Evolutionary conservation across 1,284 basidiomycete genomes (phyloP).

Genomic region (Cutaneotrichosporon dermatis): DNA sequence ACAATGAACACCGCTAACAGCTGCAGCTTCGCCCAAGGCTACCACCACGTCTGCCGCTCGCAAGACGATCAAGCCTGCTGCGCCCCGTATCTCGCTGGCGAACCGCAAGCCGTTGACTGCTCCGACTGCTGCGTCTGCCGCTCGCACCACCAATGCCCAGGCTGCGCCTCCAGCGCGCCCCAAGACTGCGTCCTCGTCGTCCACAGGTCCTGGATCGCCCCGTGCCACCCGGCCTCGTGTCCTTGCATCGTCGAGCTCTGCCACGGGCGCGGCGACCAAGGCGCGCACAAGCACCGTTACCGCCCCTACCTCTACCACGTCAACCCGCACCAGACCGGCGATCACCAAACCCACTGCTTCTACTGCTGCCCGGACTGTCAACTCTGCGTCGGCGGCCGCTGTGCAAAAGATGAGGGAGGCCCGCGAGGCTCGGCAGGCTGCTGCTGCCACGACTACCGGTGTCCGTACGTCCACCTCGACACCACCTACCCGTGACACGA

Average conservation of each 20-base stretch:
- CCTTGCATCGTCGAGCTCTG: slow-evolving; percentile 10
- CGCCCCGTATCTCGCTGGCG: slow-evolving; percentile 16
- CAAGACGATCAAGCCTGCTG: slow-evolving; percentile 3
- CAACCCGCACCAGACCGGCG: slow-evolving; percentile 6
- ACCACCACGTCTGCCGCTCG: slow-evolving; percentile 2
- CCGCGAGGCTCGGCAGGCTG: slow-evolving; percentile 13
- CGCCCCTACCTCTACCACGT: slow-evolving; percentile 1
- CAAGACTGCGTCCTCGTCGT: slow-evolving; percentile 16
- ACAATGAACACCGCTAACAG: neutral
- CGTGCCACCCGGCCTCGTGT: slow-evolving; percentile 1
- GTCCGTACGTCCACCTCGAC: neutral
- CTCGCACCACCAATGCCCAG: slow-evolving; percentile 8
- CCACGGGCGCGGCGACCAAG: slow-evolving; percentile 3
- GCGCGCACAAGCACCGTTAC: slow-evolving; percentile 5
- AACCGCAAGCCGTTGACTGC: slow-evolving; percentile 21
- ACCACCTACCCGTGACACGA: slow-evolving; percentile 4
- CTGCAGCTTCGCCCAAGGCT: slow-evolving; percentile 13
- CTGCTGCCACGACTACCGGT: neutral
- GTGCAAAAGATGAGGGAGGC: slow-evolving; percentile 17
- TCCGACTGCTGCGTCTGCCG: slow-evolving; percentile 18
- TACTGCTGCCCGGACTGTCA: neutral
- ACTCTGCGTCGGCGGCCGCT: slow-evolving; percentile 6
- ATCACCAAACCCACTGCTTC: slow-evolving; percentile 4
- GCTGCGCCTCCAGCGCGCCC: slow-evolving; percentile 6
- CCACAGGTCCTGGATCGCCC: slow-evolving; percentile 17